These are phyloP conservation scores for Penicillium sclerotiorum DNA, from an alignment of 2,329 filamentous ascomycete species.

Conservation along the genomic window DNA sequence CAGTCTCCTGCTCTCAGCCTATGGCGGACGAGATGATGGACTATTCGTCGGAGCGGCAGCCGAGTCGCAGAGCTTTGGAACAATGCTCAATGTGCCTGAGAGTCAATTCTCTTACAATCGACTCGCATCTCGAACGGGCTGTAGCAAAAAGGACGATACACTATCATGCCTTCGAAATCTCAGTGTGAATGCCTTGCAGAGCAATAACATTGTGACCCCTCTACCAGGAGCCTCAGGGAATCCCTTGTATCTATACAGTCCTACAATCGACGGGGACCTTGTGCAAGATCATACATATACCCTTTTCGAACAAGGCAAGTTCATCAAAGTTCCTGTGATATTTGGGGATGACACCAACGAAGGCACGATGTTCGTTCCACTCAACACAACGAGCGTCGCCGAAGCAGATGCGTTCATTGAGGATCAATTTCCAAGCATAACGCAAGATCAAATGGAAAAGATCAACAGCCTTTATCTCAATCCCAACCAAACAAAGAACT, in stretches of 20 bases:
- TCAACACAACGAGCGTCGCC: constrained; percentile 48
- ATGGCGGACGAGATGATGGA: constrained; percentile 50
- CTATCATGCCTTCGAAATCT: constrained; percentile 55
- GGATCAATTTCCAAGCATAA: constrained; percentile 61
- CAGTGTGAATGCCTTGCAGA: constrained; percentile 48
- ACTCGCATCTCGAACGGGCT: constrained; percentile 54
- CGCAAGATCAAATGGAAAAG: constrained; percentile 50
- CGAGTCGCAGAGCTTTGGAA: constrained; percentile 57
- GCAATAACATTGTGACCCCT: constrained; percentile 48
- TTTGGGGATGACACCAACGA: constrained; percentile 66
- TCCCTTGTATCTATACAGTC: constrained; percentile 56
- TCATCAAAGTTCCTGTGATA: constrained; percentile 57
- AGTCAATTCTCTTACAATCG: constrained; percentile 57
- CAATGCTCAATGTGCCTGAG: constrained; percentile 51
- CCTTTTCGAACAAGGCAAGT: constrained; percentile 53
- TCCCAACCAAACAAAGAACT: constrained; percentile 45
- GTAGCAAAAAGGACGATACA: constrained; percentile 42
- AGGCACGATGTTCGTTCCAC: constrained; percentile 64
- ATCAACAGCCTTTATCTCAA: constrained; percentile 62
- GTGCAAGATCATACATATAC: constrained; percentile 53
- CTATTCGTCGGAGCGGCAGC: constrained; percentile 58
- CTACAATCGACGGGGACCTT: constrained; percentile 55
- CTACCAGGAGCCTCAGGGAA: constrained; percentile 47
- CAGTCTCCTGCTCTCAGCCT: constrained; percentile 63
- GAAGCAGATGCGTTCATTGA: constrained; percentile 60